These are phyloP conservation scores for Sphaerobolus stellatus DNA, from an alignment of 1,284 basidiomycete genomes.

Conservation along the genomic window DNA sequence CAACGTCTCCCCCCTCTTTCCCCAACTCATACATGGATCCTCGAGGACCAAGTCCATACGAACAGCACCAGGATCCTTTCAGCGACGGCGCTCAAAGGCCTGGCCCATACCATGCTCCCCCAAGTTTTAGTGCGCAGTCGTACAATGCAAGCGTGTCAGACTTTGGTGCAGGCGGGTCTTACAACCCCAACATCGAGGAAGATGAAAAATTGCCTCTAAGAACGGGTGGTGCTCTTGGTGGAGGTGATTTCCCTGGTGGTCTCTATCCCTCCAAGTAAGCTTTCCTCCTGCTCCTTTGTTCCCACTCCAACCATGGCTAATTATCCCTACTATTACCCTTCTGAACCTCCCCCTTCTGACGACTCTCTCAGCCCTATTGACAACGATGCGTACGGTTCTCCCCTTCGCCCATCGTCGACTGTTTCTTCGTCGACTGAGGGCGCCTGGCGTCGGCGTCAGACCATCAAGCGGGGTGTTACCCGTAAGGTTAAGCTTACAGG, in stretches of 20 bases:
- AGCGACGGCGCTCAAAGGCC: slow-evolving; percentile 9
- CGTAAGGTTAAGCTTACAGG: slow-evolving; percentile 91
- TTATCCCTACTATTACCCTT: not conserved
- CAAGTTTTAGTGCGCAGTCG: too few species aligned
- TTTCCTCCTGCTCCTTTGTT: not conserved
- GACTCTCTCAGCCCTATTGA: slow-evolving; percentile 49
- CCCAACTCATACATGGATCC: too few species aligned
- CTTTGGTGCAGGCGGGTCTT: slow-evolving; percentile 43
- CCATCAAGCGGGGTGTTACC: slow-evolving; percentile 90
- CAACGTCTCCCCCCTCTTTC: too few species aligned
- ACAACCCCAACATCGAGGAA: slow-evolving; percentile 61
- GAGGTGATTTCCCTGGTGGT: slow-evolving; percentile 54
- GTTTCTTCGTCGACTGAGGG: slow-evolving; percentile 67
- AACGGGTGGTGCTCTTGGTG: slow-evolving; percentile 45
- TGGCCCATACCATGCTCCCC: slow-evolving; percentile 9
- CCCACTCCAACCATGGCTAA: not conserved
- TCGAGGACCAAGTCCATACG: too few species aligned
- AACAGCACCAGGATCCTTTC: slow-evolving; percentile 9
- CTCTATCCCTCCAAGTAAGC: slow-evolving; percentile 72
- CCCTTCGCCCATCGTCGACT: slow-evolving; percentile 67
- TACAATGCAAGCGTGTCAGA: slow-evolving; percentile 38
- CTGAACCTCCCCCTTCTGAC: not conserved
- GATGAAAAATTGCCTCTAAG: slow-evolving; percentile 73
- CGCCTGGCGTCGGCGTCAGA: slow-evolving; percentile 85
- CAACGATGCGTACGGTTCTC: slow-evolving; percentile 64